phyloP scores from a whole-genome alignment of 208 protist genomes.

The Trypanosoma brucei region DNA sequence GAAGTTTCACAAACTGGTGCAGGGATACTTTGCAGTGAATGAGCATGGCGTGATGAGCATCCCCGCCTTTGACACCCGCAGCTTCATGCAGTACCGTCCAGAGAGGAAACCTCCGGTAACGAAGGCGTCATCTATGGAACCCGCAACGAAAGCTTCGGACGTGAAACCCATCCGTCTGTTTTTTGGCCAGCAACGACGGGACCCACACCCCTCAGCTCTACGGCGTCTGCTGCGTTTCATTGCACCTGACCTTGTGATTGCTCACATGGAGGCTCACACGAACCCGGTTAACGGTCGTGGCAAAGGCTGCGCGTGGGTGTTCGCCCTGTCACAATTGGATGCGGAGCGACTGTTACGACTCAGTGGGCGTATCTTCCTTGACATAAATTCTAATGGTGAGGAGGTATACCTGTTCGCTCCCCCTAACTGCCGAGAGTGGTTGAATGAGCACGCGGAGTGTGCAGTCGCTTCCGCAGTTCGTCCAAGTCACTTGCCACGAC shows the following conservation, averaged over 20 bases:
- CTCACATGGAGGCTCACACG: constrained; percentile 25
- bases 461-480: not conserved
- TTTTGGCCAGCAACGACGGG: constrained; percentile 24
- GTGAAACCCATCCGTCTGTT: constrained; percentile 14
- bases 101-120: not conserved
- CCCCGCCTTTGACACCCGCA: constrained; percentile 15
- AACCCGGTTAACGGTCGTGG: constrained; percentile 12
- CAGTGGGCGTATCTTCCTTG: constrained; percentile 20
- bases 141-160: not conserved
- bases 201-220: constrained; percentile 18
- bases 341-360: constrained; percentile 13
- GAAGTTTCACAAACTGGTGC: not conserved
- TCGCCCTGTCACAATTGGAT: constrained; percentile 13
- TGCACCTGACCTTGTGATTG: constrained; percentile 13
- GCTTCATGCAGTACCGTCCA: not conserved
- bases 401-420: constrained; percentile 20
- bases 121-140: not conserved
- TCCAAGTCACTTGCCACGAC: constrained; percentile 11
- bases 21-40: constrained; percentile 13
- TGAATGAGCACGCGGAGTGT: constrained; percentile 9
- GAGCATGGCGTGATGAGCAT: constrained; percentile 18
- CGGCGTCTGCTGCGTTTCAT: constrained; percentile 18
- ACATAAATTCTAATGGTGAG: constrained; percentile 2
- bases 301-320: constrained; percentile 23
- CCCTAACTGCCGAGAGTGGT: constrained; percentile 10